These are phyloP conservation scores for Papiliotrema terrestris DNA, from an alignment of 1,284 basidiomycete genomes.

Conservation along the genomic window DNA sequence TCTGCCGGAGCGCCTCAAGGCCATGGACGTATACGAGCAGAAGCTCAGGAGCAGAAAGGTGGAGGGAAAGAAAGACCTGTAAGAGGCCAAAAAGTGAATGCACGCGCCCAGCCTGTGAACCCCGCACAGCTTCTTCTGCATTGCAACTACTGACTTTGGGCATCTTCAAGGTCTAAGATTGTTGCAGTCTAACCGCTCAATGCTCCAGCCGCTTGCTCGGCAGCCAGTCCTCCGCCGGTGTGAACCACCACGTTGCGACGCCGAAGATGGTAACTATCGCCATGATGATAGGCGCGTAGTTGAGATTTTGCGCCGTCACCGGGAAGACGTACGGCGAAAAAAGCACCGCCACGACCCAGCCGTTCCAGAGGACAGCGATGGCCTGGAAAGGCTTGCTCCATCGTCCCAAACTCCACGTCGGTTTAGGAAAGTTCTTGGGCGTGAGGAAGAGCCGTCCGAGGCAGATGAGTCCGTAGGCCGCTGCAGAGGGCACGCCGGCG, in stretches of 20 bases:
- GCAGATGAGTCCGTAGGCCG: constrained; percentile 74
- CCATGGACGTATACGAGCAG: constrained; percentile 58
- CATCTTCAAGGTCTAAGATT: too few species aligned
- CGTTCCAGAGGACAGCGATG: constrained; percentile 66
- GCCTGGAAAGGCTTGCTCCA: constrained; percentile 65
- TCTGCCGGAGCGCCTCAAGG: constrained; percentile 75
- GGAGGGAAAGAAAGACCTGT: constrained; percentile 25
- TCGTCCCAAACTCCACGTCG: constrained; percentile 65
- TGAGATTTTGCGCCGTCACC: constrained; percentile 66
- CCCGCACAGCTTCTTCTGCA: too few species aligned
- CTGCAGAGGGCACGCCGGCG: constrained; percentile 69
- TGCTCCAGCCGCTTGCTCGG: background rate
- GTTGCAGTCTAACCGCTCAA: too few species aligned
- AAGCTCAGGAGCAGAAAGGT: constrained; percentile 14
- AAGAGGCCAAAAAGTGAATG: background rate
- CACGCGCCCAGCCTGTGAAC: too few species aligned
- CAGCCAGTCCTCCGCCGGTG: background rate
- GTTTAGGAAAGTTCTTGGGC: constrained; percentile 65
- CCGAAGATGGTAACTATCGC: background rate
- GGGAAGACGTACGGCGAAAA: constrained; percentile 79
- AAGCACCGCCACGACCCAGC: constrained; percentile 59
- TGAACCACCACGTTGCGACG: background rate
- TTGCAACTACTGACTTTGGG: too few species aligned
- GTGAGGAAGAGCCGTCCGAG: constrained; percentile 68
- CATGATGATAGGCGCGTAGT: constrained; percentile 48